A percentile compares a stretch with the other conserved stretches of the same genome.
phyloP scores from a whole-genome alignment of 805 yeast genomes.

The Myxozyma melibiosi region DNA sequence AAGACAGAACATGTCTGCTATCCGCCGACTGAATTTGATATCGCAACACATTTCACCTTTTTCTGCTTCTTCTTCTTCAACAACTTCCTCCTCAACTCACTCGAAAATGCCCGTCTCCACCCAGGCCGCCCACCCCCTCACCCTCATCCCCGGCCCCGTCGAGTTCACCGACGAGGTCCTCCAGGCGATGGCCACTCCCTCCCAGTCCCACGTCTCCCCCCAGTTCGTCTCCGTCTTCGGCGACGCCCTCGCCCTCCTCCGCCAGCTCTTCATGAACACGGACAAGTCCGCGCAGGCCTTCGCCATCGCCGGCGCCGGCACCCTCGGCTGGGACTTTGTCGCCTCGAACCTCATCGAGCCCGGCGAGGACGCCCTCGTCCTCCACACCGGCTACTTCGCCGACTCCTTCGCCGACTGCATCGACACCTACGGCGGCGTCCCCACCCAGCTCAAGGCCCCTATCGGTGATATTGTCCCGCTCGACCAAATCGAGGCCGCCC shows the following conservation, averaged over 20 bases:
- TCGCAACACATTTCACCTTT: constrained; percentile 19
- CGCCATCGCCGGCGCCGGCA: constrained; percentile 87
- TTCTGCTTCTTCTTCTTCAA: constrained; percentile 3
- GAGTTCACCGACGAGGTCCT: constrained; percentile 80
- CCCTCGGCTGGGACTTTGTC: constrained; percentile 91
- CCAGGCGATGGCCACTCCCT: constrained; percentile 76
- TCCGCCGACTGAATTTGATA: constrained; percentile 16
- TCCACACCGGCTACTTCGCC: constrained; percentile 68
- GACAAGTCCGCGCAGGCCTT: constrained; percentile 73
- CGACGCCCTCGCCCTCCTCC: constrained; percentile 62
- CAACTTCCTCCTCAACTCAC: background rate
- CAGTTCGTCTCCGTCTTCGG: constrained; percentile 78
- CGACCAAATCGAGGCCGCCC: constrained; percentile 56
- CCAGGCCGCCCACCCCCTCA: constrained; percentile 43
- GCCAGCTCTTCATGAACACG: constrained; percentile 68
- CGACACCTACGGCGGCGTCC: constrained; percentile 70
- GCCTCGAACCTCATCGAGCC: constrained; percentile 70
- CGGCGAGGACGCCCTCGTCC: constrained; percentile 73
- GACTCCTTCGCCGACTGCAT: constrained; percentile 70
- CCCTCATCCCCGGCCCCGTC: constrained; percentile 80
- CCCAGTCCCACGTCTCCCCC: constrained; percentile 88
- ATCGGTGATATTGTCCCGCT: constrained; percentile 72
- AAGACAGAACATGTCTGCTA: constrained; percentile 12
- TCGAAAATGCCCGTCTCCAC: constrained; percentile 13
- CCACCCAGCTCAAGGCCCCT: constrained; percentile 69